Percentiles rank a stretch among this genome's conserved stretches.
Evolutionary conservation across 805 yeast species (phyloP).

Genomic region (Scheffersomyces lignosus): DNA sequence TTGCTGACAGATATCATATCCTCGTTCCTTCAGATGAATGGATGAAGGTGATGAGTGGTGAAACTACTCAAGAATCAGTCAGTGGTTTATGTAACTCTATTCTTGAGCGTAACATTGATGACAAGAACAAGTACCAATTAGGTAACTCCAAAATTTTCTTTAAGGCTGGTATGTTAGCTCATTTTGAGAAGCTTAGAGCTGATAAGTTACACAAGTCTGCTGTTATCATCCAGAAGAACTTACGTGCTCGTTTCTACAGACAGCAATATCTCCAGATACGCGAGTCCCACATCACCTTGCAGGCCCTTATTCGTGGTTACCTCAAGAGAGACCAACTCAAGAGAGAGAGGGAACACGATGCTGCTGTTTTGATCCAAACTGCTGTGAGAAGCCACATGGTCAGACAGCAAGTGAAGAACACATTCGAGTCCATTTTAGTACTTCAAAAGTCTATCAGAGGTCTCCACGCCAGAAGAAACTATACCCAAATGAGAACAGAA

Average conservation of each 20-base stretch:
- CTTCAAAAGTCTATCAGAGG: slow-evolving; percentile 55
- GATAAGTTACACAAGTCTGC: slow-evolving; percentile 79
- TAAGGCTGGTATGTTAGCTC: slow-evolving; percentile 95
- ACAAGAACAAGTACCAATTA: slow-evolving; percentile 71
- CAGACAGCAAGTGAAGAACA: slow-evolving; percentile 37
- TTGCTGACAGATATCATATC: slow-evolving; percentile 85
- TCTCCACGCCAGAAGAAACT: slow-evolving; percentile 51
- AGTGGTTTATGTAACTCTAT: slow-evolving; percentile 68
- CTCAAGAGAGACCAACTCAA: slow-evolving; percentile 56
- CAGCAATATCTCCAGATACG: slow-evolving; percentile 56
- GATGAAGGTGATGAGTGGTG: slow-evolving; percentile 54
- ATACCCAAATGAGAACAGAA: slow-evolving; percentile 50
- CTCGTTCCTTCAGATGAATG: slow-evolving; percentile 72
- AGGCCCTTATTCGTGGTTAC: slow-evolving; percentile 64
- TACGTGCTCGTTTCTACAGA: slow-evolving; percentile 66
- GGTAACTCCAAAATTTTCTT: slow-evolving; percentile 94
- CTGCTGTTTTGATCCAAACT: slow-evolving; percentile 75
- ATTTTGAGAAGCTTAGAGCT: slow-evolving; percentile 79
- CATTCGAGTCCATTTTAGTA: slow-evolving; percentile 37
- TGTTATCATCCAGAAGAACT: slow-evolving; percentile 78
- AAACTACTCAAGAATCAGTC: slow-evolving; percentile 55
- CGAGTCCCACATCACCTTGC: slow-evolving; percentile 54
- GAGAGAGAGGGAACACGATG: slow-evolving; percentile 53
- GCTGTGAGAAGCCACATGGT: slow-evolving; percentile 54
- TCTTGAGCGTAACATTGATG: slow-evolving; percentile 62